A percentile compares a stretch with the other conserved stretches of the same genome.
phyloP scores from a whole-genome alignment of 805 yeast genomes.

The Yarrowia phangngaensis region DNA sequence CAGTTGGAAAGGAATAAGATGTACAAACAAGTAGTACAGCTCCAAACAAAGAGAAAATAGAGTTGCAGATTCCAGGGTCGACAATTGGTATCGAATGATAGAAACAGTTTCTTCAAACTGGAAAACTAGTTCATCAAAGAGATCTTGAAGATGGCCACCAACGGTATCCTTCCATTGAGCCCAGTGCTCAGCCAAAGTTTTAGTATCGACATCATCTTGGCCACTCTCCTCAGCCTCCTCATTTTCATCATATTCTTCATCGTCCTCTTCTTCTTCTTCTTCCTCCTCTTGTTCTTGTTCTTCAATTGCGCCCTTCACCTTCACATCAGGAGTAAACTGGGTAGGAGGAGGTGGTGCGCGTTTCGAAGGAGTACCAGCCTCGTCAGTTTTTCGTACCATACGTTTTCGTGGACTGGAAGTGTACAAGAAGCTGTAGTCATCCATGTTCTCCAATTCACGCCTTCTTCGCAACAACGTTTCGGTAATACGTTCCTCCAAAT shows the following conservation, averaged over 20 bases:
- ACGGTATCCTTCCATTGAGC: slow-evolving; percentile 33
- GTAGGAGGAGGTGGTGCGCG: no score
- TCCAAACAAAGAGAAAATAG: slow-evolving; percentile 3
- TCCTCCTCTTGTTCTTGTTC: slow-evolving; percentile 25
- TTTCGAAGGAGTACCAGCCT: no score
- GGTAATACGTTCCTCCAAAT: slow-evolving; percentile 36
- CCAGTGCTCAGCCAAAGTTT: slow-evolving; percentile 28
- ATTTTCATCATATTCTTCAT: slow-evolving; percentile 32
- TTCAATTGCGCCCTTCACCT: slow-evolving; percentile 26
- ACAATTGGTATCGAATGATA: slow-evolving; percentile 18
- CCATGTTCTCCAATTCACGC: slow-evolving; percentile 6
- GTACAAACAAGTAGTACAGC: slow-evolving; percentile 13
- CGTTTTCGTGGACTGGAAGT: slow-evolving; percentile 26
- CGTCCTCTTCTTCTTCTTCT: slow-evolving; percentile 30
- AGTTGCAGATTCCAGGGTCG: slow-evolving; percentile 18
- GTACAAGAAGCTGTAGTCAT: slow-evolving; percentile 27
- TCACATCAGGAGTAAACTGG: background rate
- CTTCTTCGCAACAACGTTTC: slow-evolving; percentile 28
- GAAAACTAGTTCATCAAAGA: slow-evolving; percentile 23
- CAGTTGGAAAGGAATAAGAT: slow-evolving; percentile 24
- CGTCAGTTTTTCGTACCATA: background rate
- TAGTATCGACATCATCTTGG: no score
- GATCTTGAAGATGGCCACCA: slow-evolving; percentile 33
- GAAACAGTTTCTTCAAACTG: slow-evolving; percentile 28
- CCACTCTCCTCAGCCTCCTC: slow-evolving; percentile 31